Base-by-base conservation (phyloP, 208 protist genomes). In the Acanthamoeba sp. region DNA sequence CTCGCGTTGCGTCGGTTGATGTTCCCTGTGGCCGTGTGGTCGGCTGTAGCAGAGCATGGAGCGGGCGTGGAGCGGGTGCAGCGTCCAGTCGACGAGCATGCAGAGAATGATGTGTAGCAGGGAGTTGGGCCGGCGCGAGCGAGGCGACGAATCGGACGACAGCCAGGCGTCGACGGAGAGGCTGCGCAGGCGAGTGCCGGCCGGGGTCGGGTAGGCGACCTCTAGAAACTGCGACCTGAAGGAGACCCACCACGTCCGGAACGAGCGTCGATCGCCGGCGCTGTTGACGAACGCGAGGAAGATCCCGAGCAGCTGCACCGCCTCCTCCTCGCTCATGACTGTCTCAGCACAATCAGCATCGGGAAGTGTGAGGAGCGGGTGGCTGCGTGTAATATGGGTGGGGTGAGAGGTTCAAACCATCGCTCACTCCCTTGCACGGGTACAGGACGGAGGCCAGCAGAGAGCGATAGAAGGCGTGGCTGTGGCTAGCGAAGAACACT, bases 301-400 rank as follows among this genome's bases (percentile, higher is more conserved):
- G 82, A 89, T 89, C 45, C 55, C 82, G 34, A 89, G 1, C 45
- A 89, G 82, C 24, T 89, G 82, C 82, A 89, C 82, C 32, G 82
- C 55, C 45, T 89, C 82, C 52, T 89, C 82, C 50, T 80, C 71
- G 71, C 24, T 50, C 71, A 80, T 80, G 14, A 80, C 71, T 80
- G 71, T 12, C 36, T 16, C 36, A 38, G 0, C 38, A n/a, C 71
- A 38, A 16, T 10, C n/a, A 69, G 7, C 3, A 4, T n/a, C 29
- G 36, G 16, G 40, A 48, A 24, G 36, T 48, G 0, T 27, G 71
- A 7, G 69, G 22, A 0, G 36, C 48, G 38, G 16, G 36, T 34
- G 59, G 5, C n/a, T 7, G 59, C 7, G 59, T 14, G 59, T 52
- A 16, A 1, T 48, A 10, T 48, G 45, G 3, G 45, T 48, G 6